A percentile compares a stretch with the other conserved stretches of the same genome.
Evolutionary conservation across 345 rosid genomes (phyloP).

Genomic region (Sisymbrium altissimum): DNA sequence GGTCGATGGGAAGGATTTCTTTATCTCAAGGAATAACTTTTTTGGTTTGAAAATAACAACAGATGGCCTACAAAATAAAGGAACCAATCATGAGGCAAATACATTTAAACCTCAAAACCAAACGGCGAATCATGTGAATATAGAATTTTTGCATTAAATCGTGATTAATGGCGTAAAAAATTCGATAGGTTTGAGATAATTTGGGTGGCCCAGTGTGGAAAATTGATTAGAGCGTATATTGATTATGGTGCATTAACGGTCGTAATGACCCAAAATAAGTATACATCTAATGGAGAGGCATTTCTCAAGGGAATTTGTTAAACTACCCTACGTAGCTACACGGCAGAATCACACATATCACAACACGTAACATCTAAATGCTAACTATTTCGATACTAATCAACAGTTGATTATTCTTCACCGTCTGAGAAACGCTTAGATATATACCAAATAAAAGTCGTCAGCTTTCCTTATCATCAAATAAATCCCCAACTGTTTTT

Average conservation of each 20-base stretch:
- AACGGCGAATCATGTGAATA: constrained; percentile 8
- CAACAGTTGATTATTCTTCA: background rate
- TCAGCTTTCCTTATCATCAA: background rate
- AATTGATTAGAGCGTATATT: background rate
- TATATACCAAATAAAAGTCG: background rate
- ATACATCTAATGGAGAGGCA: background rate
- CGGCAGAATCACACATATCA: background rate
- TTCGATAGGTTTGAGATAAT: background rate
- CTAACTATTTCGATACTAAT: background rate
- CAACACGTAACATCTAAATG: background rate
- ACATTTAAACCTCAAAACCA: background rate
- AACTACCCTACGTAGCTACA: background rate
- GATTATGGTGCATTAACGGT: background rate
- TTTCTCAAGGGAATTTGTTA: background rate
- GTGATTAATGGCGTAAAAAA: background rate
- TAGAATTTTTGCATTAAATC: background rate
- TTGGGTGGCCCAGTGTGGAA: background rate
- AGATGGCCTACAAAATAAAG: constrained; percentile 5
- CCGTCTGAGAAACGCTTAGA: background rate
- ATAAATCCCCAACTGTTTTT: background rate
- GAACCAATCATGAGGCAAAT: background rate
- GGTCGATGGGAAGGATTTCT: background rate
- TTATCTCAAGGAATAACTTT: background rate
- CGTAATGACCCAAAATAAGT: background rate
- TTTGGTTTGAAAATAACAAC: background rate